A percentile compares a stretch with the other conserved stretches of the same genome.
Evolutionary conservation across 192 early-diverging fungal genomes (phyloP).

Genomic region (Podila horticola): DNA sequence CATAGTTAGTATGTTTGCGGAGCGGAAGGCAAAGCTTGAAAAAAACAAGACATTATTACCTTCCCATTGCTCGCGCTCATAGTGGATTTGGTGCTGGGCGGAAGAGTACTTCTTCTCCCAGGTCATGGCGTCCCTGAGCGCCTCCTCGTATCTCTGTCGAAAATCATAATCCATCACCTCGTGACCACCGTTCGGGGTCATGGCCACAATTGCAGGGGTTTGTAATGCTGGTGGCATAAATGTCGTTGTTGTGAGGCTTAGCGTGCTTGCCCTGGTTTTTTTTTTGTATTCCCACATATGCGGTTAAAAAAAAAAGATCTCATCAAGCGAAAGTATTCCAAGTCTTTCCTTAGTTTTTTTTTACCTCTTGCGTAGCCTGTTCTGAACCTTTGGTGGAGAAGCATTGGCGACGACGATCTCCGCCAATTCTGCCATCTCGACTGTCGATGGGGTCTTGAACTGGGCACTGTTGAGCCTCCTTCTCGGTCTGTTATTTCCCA

Average conservation of each 20-base stretch:
- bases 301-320: background rate
- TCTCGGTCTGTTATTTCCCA: constrained; percentile 14
- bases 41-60: constrained; percentile 9
- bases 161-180: constrained; percentile 15
- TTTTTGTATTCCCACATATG: background rate
- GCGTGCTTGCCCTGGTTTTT: constrained; percentile 27
- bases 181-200: background rate
- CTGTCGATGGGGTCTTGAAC: constrained; percentile 33
- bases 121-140: constrained; percentile 16
- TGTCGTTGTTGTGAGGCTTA: constrained; percentile 37
- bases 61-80: constrained; percentile 47
- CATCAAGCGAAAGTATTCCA: no score
- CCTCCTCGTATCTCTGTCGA: constrained; percentile 25
- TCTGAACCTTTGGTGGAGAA: constrained; percentile 33
- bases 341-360: background rate
- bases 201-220: background rate
- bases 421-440: constrained; percentile 32
- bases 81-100: constrained; percentile 35
- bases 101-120: constrained; percentile 49
- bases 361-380: constrained; percentile 47
- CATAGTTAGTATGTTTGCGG: background rate
- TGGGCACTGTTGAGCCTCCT: constrained; percentile 43
- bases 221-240: constrained; percentile 11
- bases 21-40: background rate
- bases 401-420: constrained; percentile 43